Conservation (phyloP, 148 eudicot genomes). For the Tetragonia tetragonoides region DNA sequence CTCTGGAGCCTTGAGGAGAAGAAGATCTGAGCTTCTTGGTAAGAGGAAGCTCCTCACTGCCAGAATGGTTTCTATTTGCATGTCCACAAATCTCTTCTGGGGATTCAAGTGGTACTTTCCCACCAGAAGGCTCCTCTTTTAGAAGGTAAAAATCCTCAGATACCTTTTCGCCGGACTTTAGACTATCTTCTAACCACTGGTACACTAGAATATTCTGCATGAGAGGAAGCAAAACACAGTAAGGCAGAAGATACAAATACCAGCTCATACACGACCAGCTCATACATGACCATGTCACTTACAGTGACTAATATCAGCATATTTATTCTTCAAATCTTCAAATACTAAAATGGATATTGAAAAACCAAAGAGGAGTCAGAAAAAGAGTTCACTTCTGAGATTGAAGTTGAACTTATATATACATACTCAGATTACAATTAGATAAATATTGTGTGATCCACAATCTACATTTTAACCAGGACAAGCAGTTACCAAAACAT, state of each 20-base stretch:
- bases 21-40: conserved; percentile 38
- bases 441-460: not conserved
- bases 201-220: conserved; percentile 63
- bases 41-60: conserved; percentile 23
- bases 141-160: conserved; percentile 53
- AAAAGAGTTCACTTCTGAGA: not conserved
- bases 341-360: not conserved
- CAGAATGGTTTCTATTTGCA: conserved; percentile 21
- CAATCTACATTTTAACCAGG: not conserved
- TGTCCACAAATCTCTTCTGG: conserved; percentile 21
- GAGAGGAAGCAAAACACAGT: conserved; percentile 1
- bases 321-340: not conserved
- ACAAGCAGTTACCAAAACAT: not conserved
- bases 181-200: conserved; percentile 90
- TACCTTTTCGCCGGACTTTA: conserved; percentile 62
- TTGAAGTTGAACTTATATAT: not conserved
- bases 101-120: conserved; percentile 18
- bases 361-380: not conserved
- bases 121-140: conserved; percentile 37
- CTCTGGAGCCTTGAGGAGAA: conserved; percentile 31
- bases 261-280: not conserved
- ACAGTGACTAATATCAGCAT: not conserved
- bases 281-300: not conserved
- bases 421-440: not conserved
- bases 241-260: not conserved